phyloP scores from a whole-genome alignment of 1,284 basidiomycete species.

The Ustilago loliicola region DNA sequence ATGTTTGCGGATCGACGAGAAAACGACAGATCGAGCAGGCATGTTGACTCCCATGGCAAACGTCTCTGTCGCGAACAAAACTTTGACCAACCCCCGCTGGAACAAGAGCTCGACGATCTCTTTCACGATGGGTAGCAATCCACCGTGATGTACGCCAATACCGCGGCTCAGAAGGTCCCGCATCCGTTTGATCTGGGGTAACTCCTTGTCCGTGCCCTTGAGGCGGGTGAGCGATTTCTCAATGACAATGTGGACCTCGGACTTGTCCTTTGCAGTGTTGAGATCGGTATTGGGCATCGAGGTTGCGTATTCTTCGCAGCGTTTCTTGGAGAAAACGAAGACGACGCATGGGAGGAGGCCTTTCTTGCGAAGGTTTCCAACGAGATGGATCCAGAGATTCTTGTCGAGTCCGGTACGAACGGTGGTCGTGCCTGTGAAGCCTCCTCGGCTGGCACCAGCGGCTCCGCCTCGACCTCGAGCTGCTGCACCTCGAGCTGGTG shows the following conservation, averaged over 20 bases:
- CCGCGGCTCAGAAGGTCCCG: slow-evolving; percentile 89
- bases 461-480: slow-evolving; percentile 72
- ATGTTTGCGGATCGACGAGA: slow-evolving; percentile 94
- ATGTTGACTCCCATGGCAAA: slow-evolving; percentile 99
- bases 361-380: slow-evolving; percentile 87
- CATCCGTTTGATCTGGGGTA: slow-evolving; percentile 96
- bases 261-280: slow-evolving; percentile 87
- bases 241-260: slow-evolving; percentile 93
- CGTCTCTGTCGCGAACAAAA: slow-evolving; percentile 97
- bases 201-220: slow-evolving; percentile 86
- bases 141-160: slow-evolving; percentile 97
- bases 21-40: slow-evolving; percentile 97
- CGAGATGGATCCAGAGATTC: slow-evolving; percentile 92
- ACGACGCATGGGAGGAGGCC: slow-evolving; percentile 91
- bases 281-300: slow-evolving; percentile 91
- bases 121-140: slow-evolving; percentile 95
- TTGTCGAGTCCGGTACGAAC: slow-evolving; percentile 78
- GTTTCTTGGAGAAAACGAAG: slow-evolving; percentile 96
- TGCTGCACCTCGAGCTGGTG: slow-evolving; percentile 67
- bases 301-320: slow-evolving; percentile 94
- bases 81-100: slow-evolving; percentile 93
- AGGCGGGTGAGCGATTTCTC: slow-evolving; percentile 91
- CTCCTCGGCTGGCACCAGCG: slow-evolving; percentile 74
- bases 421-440: slow-evolving; percentile 36
- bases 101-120: slow-evolving; percentile 94